Conservation (phyloP, 139 green algal genomes). For the Micromonas pusilla region DNA sequence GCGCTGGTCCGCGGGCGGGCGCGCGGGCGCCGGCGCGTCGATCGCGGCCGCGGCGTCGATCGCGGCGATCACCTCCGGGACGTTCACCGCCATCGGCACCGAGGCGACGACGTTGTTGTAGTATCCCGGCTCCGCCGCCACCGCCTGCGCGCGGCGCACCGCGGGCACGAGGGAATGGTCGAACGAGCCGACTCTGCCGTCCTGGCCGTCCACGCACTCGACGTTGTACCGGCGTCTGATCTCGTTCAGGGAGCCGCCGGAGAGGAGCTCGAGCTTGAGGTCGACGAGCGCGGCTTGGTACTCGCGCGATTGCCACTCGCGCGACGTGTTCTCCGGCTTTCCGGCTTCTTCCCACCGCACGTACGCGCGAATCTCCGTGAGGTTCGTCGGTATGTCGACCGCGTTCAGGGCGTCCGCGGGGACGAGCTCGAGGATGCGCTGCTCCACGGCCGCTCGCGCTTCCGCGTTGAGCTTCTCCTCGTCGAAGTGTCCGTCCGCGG, state of each 20-base stretch:
- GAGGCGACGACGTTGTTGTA: background rate
- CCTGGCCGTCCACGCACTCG: slow-evolving; percentile 1
- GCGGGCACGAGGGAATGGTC: too few relatives aligned
- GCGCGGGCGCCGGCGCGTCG: too few relatives aligned
- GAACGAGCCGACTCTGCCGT: too few relatives aligned
- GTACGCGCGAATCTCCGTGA: slow-evolving; percentile 15
- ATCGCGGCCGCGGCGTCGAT: background rate
- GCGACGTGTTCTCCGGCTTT: slow-evolving; percentile 8
- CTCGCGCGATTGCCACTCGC: slow-evolving; percentile 11
- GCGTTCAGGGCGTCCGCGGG: background rate
- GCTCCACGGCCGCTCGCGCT: background rate
- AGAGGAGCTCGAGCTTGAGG: slow-evolving; percentile 12
- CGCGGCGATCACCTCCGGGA: background rate
- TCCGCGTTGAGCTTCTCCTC: background rate
- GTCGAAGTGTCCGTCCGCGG: background rate
- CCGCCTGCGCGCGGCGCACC: background rate
- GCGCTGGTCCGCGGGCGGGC: too few relatives aligned
- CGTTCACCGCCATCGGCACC: background rate
- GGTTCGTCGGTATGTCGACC: background rate
- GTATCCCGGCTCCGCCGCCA: background rate
- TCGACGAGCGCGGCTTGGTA: slow-evolving; percentile 12
- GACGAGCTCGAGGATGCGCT: background rate
- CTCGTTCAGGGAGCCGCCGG: slow-evolving; percentile 4
- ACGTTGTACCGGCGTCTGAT: background rate
- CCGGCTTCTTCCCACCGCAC: slow-evolving; percentile 21